Percentiles rank a stretch among this genome's conserved stretches.
phyloP scores from a whole-genome alignment of 768 basidiomycete genomes.

The Lyophyllum semitale region DNA sequence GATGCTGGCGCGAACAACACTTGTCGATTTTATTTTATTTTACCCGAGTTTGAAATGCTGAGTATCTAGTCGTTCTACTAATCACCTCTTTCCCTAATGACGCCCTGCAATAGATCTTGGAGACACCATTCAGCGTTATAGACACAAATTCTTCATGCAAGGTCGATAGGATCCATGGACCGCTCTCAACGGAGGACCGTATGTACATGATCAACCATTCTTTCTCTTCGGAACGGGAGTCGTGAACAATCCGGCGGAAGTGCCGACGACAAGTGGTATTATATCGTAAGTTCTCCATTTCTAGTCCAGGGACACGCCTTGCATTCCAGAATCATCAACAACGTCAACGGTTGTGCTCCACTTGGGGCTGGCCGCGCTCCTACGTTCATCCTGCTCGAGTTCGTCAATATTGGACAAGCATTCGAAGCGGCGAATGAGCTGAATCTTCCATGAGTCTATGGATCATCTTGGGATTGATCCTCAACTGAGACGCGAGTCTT shows the following conservation, averaged over 20 bases:
- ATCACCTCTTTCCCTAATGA: background rate
- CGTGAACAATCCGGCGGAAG: slow-evolving; percentile 38
- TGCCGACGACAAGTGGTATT: slow-evolving; percentile 38
- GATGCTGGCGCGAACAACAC: slow-evolving; percentile 45
- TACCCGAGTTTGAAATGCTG: slow-evolving; percentile 61
- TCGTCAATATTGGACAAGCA: slow-evolving; percentile 47
- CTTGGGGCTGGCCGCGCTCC: slow-evolving; percentile 47
- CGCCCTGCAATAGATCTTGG: slow-evolving; percentile 46
- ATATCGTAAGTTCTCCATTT: slow-evolving; percentile 32
- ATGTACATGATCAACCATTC: slow-evolving; percentile 64
- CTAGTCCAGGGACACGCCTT: background rate
- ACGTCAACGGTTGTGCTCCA: slow-evolving; percentile 45
- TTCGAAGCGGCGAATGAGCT: slow-evolving; percentile 43
- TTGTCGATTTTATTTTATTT: slow-evolving; percentile 51
- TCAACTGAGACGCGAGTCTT: too few relatives aligned
- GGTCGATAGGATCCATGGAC: slow-evolving; percentile 51
- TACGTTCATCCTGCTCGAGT: slow-evolving; percentile 57
- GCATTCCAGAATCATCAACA: slow-evolving; percentile 34
- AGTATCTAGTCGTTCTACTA: background rate
- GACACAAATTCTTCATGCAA: slow-evolving; percentile 53
- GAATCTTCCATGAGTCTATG: too few relatives aligned
- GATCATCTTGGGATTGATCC: too few relatives aligned
- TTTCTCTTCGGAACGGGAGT: slow-evolving; percentile 41
- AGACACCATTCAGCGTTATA: slow-evolving; percentile 54
- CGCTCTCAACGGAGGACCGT: slow-evolving; percentile 49